Base-by-base conservation (phyloP, 768 basidiomycete species). In the Phlebiopsis gigantea region DNA sequence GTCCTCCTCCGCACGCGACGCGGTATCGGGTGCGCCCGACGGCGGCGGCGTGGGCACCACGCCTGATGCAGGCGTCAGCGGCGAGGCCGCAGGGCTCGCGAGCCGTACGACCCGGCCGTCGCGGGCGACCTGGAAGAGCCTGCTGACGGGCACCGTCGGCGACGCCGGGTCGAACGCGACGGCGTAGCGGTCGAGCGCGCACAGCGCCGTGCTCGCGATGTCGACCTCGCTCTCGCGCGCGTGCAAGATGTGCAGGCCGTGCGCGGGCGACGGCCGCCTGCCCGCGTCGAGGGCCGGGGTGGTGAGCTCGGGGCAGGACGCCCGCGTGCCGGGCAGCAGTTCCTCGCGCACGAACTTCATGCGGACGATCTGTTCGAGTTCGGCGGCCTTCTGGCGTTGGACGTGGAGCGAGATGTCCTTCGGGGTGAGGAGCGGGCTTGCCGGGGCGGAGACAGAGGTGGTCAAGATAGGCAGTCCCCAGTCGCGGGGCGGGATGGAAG, bases 341-440 rank as follows among this genome's bases (percentile, higher is more conserved):
- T 50, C 54, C 25, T 53, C 51, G 5, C 52, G 44, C 19, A 61
- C 31, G 48, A 57, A 55, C 46, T 41, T 31, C 60, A 61, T 61
- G 26, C 60, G 56, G 39, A 54, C 50, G 8, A 61, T 61, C 47
- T 61, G 60, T 9, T 56, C 60, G 26, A 61, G 51, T 42, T 61
- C 60, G 21, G 52, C 52, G 8, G 56, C 43, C 24, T 55, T 53
- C 57, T 61, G 60, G n/a, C 56, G 56, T 41, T 61, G 60, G 52
- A 57, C 28, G 10, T 25, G 28, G 10, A 54, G 42, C 12, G 45
- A 50, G 30, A 24, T 12, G 24, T 55, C 46, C 14, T 46, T 41
- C 22, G 45, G 25, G 42, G 30, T 17, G 1, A 46, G 30, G 26
- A 21, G 12, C 19, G 58, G 58, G 12, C 58, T 55, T n/a, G 46